phyloP scores from a whole-genome alignment of 768 basidiomycete genomes.

The Cubamyces lactineus region DNA sequence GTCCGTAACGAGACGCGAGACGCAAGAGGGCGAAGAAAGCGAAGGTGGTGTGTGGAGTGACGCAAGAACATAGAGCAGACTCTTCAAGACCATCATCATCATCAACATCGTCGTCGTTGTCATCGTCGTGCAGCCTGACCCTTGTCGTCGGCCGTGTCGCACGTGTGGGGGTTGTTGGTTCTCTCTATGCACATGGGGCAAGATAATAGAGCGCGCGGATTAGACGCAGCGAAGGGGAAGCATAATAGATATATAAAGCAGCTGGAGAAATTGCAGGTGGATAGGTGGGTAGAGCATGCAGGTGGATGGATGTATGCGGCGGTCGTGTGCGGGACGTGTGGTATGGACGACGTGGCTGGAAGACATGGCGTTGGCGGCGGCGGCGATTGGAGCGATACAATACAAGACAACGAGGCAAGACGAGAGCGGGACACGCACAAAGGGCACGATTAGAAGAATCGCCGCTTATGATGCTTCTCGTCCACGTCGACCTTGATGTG shows the following conservation, averaged over 20 bases:
- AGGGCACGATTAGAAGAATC: constrained; percentile 61
- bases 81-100: constrained; percentile 12
- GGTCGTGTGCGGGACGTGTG: too few species aligned
- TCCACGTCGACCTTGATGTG: constrained; percentile 78
- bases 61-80: constrained; percentile 33
- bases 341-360: background rate
- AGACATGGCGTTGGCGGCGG: background rate
- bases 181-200: constrained; percentile 27
- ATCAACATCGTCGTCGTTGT: background rate
- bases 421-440: background rate
- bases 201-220: constrained; percentile 24
- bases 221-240: constrained; percentile 17
- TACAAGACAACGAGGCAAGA: background rate
- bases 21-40: too few species aligned
- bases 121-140: background rate
- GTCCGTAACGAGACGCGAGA: background rate
- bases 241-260: constrained; percentile 26
- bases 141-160: too few species aligned
- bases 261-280: background rate
- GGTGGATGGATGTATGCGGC: background rate
- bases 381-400: background rate
- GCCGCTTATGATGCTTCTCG: constrained; percentile 72
- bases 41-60: background rate
- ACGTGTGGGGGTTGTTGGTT: background rate
- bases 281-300: background rate